Conservation (phyloP, 2,329 filamentous ascomycete species). For the Emergomyces orientalis region DNA sequence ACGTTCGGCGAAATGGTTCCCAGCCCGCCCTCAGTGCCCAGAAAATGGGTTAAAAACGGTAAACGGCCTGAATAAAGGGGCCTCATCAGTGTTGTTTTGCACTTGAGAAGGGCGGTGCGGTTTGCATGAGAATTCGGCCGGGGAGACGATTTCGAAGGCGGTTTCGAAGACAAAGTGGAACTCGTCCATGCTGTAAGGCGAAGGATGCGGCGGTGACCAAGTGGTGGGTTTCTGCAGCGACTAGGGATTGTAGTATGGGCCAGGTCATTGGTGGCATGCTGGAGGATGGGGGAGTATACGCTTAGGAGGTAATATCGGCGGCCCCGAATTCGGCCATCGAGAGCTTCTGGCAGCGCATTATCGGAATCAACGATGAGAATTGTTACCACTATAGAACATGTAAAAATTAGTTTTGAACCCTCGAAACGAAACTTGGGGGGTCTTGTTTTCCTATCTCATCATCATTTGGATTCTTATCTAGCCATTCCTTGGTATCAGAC, state of each 20-base stretch:
- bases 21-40: slow-evolving; percentile 48
- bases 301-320: slow-evolving; percentile 53
- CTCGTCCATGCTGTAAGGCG: slow-evolving; percentile 31
- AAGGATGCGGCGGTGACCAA: slow-evolving; percentile 31
- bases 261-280: slow-evolving; percentile 43
- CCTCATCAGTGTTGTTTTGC: slow-evolving; percentile 38
- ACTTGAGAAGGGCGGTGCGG: slow-evolving; percentile 56
- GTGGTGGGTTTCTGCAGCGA: too few species aligned
- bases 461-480: too few species aligned
- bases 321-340: slow-evolving; percentile 45
- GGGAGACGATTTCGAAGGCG: slow-evolving; percentile 52
- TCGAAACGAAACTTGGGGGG: too few species aligned
- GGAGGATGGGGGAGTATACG: slow-evolving; percentile 47
- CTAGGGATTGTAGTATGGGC: slow-evolving; percentile 71
- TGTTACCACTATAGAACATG: too few species aligned
- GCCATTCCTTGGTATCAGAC: too few species aligned
- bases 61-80: slow-evolving; percentile 52
- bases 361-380: too few species aligned
- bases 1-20: slow-evolving; percentile 54
- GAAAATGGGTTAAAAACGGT: slow-evolving; percentile 73
- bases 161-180: slow-evolving; percentile 58
- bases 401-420: too few species aligned
- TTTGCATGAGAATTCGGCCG: slow-evolving; percentile 61
- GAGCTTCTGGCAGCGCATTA: too few species aligned
- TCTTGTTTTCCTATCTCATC: too few species aligned